A percentile compares a stretch with the other conserved stretches of the same genome.
These are phyloP conservation scores for Boletus sp. DNA, from an alignment of 1,284 basidiomycete genomes.

Conservation along the genomic window DNA sequence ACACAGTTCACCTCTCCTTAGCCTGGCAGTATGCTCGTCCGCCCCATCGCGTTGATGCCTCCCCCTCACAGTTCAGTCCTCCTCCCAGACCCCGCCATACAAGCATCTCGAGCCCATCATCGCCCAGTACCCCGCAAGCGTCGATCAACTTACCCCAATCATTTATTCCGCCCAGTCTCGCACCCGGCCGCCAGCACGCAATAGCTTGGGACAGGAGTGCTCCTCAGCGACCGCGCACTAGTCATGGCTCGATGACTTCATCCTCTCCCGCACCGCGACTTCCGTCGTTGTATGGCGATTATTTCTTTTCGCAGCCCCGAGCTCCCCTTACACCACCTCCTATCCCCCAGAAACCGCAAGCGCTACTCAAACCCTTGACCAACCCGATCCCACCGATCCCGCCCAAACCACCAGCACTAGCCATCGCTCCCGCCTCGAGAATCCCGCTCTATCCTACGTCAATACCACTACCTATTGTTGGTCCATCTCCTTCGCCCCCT, in stretches of 20 bases:
- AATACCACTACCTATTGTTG: conserved; percentile 24
- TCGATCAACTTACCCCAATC: conserved; percentile 5
- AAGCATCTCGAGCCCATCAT: conserved; percentile 18
- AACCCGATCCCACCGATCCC: conserved; percentile 30
- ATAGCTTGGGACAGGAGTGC: conserved; percentile 23
- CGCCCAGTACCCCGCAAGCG: conserved; percentile 2
- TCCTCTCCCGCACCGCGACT: conserved; percentile 14
- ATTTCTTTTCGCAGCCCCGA: conserved; percentile 20
- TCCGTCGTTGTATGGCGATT: conserved; percentile 32
- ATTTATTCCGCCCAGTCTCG: conserved; percentile 27
- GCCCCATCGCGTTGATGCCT: conserved; percentile 24
- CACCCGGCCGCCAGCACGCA: conserved; percentile 25
- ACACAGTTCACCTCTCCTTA: conserved; percentile 11
- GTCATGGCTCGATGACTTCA: conserved; percentile 4
- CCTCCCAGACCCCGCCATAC: conserved; percentile 22
- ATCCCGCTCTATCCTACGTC: conserved; percentile 33
- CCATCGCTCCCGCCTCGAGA: conserved; percentile 16
- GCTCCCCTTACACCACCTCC: conserved; percentile 30
- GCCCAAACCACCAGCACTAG: conserved; percentile 29
- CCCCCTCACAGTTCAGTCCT: conserved; percentile 9
- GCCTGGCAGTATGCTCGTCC: conserved; percentile 22
- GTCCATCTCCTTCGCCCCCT: conserved; percentile 3
- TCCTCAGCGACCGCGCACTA: conserved; percentile 14
- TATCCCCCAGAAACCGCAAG: conserved; percentile 34
- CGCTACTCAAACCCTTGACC: conserved; percentile 19